phyloP scores from a whole-genome alignment of 768 basidiomycete species.

The Vararia minispora region DNA sequence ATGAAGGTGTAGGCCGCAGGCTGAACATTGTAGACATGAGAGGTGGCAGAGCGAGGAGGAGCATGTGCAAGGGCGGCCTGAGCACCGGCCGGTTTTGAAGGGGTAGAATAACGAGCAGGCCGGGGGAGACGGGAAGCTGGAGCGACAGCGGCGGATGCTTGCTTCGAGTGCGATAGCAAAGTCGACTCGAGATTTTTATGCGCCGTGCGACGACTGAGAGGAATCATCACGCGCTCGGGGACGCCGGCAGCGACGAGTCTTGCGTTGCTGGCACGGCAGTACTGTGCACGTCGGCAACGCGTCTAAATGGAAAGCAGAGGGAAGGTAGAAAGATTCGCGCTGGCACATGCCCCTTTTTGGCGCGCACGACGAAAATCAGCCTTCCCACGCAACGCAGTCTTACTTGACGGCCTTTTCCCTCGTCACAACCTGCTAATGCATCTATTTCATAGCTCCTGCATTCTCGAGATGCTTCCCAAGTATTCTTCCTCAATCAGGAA shows the following conservation, averaged over 20 bases:
- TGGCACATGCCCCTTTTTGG: too few relatives aligned
- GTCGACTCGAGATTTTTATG: conserved; percentile 24
- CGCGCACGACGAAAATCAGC: too few relatives aligned
- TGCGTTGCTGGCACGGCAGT: background rate
- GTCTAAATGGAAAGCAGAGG: too few relatives aligned
- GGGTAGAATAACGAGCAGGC: conserved; percentile 61
- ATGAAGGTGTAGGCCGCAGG: conserved; percentile 40
- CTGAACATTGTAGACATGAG: conserved; percentile 31
- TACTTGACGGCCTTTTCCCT: too few relatives aligned
- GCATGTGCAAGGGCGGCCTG: conserved; percentile 35
- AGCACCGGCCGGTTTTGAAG: conserved; percentile 43
- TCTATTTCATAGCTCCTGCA: too few relatives aligned
- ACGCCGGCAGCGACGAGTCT: background rate
- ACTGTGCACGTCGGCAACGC: background rate
- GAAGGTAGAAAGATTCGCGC: too few relatives aligned
- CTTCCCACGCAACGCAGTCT: too few relatives aligned
- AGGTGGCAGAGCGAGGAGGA: conserved; percentile 24
- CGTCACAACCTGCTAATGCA: too few relatives aligned
- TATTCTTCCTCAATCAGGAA: too few relatives aligned
- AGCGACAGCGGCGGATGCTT: too few relatives aligned
- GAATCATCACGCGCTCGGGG: conserved; percentile 18
- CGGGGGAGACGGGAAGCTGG: conserved; percentile 56
- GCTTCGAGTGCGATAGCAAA: conserved; percentile 50
- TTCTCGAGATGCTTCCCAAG: too few relatives aligned
- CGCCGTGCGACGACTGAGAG: conserved; percentile 17